Evolutionary conservation across 164 flowering plant genomes (phyloP), one percentile per base, ranked within the genome.

Genomic region (Cinnamomum chago): DNA sequence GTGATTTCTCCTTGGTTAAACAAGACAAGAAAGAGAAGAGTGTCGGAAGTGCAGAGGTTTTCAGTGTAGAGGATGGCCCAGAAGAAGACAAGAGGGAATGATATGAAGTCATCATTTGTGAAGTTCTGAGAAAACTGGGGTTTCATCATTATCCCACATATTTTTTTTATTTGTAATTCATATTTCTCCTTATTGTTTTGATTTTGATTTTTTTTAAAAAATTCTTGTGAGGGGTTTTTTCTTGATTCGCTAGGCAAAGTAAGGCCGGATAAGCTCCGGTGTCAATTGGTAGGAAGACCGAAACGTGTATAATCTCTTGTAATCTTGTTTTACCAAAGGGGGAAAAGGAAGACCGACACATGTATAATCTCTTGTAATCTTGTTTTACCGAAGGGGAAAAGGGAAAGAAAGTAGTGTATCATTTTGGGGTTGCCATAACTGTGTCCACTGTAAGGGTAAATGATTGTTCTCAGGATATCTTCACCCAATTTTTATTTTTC

Each of bases 1-100:
- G 97, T 64, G 91, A 90, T 76, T 33, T 90, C 23, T 77, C 87
- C 70, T 82, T 89, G 79, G 95, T 89, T 65, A 88, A 88, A 86
- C 90, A 73, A 62, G 88, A 80, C 17, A 78, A 62, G 67, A 72
- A 80, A 70, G 87, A 87, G 47, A 80, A 68, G 74, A 75, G 72
- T 67, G 74, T 7, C 20, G 86, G 47, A 12, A 70, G 51, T 27
- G 28, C 72, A 6, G 80, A 28, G 75, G 73, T 15, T 62, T 73
- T 67, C 60, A 76, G 82, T 60, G 28, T 73, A 40, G 92, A 88
- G 50, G 88, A 83, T 58, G 89, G 79, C 10, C 67, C 55, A 3
- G 90, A 82, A 75, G 91, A 86, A 80, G 89, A 77, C 22, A 88
- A 90, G 79, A 86, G 91, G 73, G 86, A 85, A 78, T 89, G 78